Percentiles rank a stretch among this genome's conserved stretches.
phyloP scores from a whole-genome alignment of 371 early-diverging fungal genomes.

The Lichtheimia ramosa region DNA sequence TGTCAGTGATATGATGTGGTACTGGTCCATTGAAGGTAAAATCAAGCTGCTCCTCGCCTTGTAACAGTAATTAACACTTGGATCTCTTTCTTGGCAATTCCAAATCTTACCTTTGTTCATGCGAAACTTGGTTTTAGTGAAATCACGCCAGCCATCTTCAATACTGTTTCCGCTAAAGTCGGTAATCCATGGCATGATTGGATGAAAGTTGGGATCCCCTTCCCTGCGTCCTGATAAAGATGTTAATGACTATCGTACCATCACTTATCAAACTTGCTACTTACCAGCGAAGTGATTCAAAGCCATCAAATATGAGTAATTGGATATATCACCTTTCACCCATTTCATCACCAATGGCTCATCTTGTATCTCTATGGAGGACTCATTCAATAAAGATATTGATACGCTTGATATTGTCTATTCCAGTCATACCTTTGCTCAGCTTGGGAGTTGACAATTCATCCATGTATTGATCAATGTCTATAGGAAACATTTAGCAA shows the following conservation, averaged over 20 bases:
- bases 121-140: constrained; percentile 67
- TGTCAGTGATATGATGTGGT: constrained; percentile 74
- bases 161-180: constrained; percentile 61
- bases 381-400: not conserved
- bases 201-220: constrained; percentile 72
- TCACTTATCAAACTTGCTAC: not conserved
- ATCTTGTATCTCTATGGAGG: constrained; percentile 40
- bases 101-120: constrained; percentile 57
- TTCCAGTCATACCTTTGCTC: constrained; percentile 19
- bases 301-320: constrained; percentile 82
- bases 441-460: constrained; percentile 18
- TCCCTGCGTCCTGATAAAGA: constrained; percentile 64
- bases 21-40: constrained; percentile 69
- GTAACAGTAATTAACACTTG: not conserved
- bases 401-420: not conserved
- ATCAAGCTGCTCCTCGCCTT: constrained; percentile 72
- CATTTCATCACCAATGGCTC: constrained; percentile 68
- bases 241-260: too few relatives aligned
- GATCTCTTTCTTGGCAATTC: not conserved
- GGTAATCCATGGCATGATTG: constrained; percentile 75
- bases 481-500: constrained; percentile 4
- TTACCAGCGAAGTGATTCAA: constrained; percentile 78
- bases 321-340: constrained; percentile 75
- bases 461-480: constrained; percentile 22
- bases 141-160: constrained; percentile 64